These are phyloP conservation scores for Penicillium sp. DNA, from an alignment of 2,329 filamentous ascomycete genomes.

Conservation along the genomic window DNA sequence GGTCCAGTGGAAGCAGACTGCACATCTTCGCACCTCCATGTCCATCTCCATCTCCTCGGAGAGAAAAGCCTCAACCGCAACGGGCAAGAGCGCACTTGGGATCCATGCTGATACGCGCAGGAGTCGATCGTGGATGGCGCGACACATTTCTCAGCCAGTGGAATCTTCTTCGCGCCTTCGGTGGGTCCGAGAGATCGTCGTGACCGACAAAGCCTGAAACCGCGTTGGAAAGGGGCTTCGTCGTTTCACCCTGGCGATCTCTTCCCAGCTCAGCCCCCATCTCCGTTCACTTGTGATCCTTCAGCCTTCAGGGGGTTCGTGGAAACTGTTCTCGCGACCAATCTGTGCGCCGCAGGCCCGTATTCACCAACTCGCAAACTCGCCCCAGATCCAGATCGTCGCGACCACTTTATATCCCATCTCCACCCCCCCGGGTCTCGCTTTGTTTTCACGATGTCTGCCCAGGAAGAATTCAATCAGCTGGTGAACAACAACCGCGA, in stretches of 20 bases:
- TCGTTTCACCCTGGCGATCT: conserved; percentile 26
- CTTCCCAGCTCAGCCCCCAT: conserved; percentile 24
- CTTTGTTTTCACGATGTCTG: conserved; percentile 40
- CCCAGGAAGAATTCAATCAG: conserved; percentile 49
- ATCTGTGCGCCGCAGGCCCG: conserved; percentile 6
- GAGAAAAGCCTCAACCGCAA: too few species aligned
- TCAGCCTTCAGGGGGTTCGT: conserved; percentile 12
- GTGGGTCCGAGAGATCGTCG: conserved; percentile 9
- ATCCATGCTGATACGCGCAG: too few species aligned
- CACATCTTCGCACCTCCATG: too few species aligned
- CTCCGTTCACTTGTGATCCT: conserved; percentile 13
- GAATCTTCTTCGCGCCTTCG: conserved; percentile 15
- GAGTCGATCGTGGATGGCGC: too few species aligned
- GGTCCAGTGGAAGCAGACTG: too few species aligned
- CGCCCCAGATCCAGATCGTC: not conserved
- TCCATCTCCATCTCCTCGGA: too few species aligned
- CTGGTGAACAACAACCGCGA: conserved; percentile 41
- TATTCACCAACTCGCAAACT: not conserved
- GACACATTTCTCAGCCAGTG: too few species aligned
- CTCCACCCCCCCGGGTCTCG: conserved; percentile 10
- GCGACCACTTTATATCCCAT: conserved; percentile 14
- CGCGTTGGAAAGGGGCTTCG: conserved; percentile 13
- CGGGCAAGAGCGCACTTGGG: too few species aligned
- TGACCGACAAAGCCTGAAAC: conserved; percentile 22
- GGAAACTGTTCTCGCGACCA: conserved; percentile 4